Percentiles rank a stretch among this genome's conserved stretches.
Conservation (phyloP, 192 early-diverging fungal species). For the Umbelopsis sp. region DNA sequence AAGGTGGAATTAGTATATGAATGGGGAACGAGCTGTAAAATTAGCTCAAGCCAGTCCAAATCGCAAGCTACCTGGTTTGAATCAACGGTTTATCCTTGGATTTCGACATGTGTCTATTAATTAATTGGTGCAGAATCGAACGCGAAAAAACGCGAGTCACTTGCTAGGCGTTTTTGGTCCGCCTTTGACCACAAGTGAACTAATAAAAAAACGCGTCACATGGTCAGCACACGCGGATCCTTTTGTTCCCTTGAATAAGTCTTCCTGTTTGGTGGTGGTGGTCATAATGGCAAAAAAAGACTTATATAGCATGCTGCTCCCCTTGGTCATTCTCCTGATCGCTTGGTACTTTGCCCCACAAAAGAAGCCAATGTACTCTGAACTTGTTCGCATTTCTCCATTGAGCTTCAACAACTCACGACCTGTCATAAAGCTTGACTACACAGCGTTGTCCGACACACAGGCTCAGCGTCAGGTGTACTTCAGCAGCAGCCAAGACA, state of each 20-base stretch:
- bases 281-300: neutral
- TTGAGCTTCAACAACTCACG: neutral
- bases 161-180: neutral
- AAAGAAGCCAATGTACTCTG: neutral
- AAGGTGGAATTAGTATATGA: neutral
- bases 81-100: neutral
- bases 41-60: neutral
- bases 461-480: neutral
- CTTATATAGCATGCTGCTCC: conserved; percentile 2
- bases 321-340: neutral
- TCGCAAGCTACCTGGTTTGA: neutral
- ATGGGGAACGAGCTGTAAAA: neutral
- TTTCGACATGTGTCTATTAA: neutral
- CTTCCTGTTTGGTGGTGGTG: neutral
- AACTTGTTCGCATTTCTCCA: neutral
- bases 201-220: neutral
- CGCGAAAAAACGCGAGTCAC: conserved; percentile 12
- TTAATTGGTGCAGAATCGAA: neutral
- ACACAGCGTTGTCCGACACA: neutral
- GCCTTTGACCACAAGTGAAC: too few species aligned
- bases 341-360: conserved; percentile 8
- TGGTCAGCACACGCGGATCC: neutral
- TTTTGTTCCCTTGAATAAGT: neutral
- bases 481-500: neutral
- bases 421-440: conserved; percentile 3